Base-by-base conservation (phyloP, 805 yeast species). In the Helenozyma rhizophorensis region DNA sequence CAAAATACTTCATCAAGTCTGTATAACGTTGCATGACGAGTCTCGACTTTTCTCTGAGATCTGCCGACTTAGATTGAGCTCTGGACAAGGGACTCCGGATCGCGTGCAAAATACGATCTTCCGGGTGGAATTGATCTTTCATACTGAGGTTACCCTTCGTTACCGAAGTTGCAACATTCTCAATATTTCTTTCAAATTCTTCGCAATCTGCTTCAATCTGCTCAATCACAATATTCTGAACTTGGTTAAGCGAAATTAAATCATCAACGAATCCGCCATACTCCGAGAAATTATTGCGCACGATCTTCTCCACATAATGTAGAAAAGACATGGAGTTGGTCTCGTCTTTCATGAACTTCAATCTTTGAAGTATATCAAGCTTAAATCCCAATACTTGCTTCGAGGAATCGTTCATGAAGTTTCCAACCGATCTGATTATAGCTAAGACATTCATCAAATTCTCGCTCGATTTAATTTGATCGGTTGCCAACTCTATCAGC, bases 351-450 rank as follows among this genome's bases (percentile, higher is more conserved):
- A 94, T 80, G 46, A 94, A 88, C 21, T 83, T 85, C 37, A 93
- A 70, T 46, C 97, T 68, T 51, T 88, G 96, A 33, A 93, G 68
- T n/a, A 96, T 85, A 27, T 85, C 81, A 39, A 93, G 65, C 50
- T 83, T 83, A 70, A 94, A 94, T 3, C 99, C 99, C 44, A 76
- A 73, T 1, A 97, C 97, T 55, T 88, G 95, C 48, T 88, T 89
- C 2, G 86, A 70, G n/a, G 78, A 67, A 50, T 88, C 96, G 55
- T 94, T 93, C 98, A 93, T 93, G 56, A 80, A 90, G 56, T 93
- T 93, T 38, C 98, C 99, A 31, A 93, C 93, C 4, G 89, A 80
- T 42, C 89, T 66, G 40, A 93, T 90, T 28, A 93, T 77, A 36
- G 85, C 88, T 50, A 94, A 73, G 11, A 93, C 78, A 34, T 76